phyloP scores from a whole-genome alignment of 1,284 basidiomycete genomes.

The Microbotryum lychnidis-dioicae region DNA sequence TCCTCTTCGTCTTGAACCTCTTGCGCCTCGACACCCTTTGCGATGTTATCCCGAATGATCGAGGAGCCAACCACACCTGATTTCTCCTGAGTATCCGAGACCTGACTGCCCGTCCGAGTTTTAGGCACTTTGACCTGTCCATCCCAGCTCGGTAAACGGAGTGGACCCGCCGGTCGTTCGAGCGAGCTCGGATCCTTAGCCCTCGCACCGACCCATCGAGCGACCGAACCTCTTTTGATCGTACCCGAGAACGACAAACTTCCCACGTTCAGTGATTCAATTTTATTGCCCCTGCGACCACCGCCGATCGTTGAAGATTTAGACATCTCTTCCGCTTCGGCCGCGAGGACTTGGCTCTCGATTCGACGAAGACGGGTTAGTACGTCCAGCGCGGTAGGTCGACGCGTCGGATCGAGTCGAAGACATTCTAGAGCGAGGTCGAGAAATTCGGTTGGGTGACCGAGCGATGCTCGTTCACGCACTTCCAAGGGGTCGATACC shows the following conservation, averaged over 20 bases:
- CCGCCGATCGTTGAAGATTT: slow-evolving; percentile 37
- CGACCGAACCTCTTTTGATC: slow-evolving; percentile 21
- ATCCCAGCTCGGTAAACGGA: slow-evolving; percentile 74
- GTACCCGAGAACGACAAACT: slow-evolving; percentile 66
- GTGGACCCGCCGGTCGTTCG: slow-evolving; percentile 50
- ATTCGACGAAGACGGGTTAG: slow-evolving; percentile 65
- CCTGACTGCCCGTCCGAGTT: slow-evolving; percentile 28
- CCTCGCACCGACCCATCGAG: slow-evolving; percentile 44
- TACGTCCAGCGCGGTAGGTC: slow-evolving; percentile 71
- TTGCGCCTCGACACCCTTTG: slow-evolving; percentile 7
- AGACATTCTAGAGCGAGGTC: slow-evolving; percentile 72
- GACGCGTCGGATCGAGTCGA: slow-evolving; percentile 54
- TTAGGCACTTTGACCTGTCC: slow-evolving; percentile 40
- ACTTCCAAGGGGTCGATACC: slow-evolving; percentile 71
- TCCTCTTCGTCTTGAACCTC: background rate
- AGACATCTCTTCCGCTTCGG: slow-evolving; percentile 3
- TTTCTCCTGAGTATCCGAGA: background rate
- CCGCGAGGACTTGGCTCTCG: slow-evolving; percentile 63
- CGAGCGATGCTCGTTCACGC: slow-evolving; percentile 56
- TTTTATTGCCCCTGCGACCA: background rate
- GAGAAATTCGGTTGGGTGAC: slow-evolving; percentile 71
- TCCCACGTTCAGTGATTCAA: slow-evolving; percentile 53
- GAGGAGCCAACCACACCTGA: background rate
- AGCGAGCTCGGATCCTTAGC: slow-evolving; percentile 20
- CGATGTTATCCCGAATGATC: background rate